Evolutionary conservation across 371 early-diverging fungal species (phyloP).

Genomic region (Mucor racemosus): DNA sequence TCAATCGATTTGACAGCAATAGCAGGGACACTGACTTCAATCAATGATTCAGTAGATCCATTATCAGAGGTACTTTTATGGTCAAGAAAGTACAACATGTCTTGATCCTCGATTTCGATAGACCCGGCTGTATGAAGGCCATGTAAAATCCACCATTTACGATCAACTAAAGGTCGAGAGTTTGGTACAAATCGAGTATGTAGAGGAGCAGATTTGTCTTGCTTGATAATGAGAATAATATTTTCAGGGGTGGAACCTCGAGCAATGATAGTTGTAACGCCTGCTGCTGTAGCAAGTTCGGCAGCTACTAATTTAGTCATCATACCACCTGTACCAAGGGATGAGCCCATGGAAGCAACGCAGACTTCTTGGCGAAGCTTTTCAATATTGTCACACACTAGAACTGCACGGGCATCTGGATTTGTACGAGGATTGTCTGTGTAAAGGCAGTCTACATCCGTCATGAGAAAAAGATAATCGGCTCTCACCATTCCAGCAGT

Average conservation of each 20-base stretch:
- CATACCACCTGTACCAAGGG: slow-evolving; percentile 98
- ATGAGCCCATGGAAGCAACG: slow-evolving; percentile 82
- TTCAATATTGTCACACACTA: slow-evolving; percentile 83
- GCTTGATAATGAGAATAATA: slow-evolving; percentile 70
- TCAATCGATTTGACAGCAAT: slow-evolving; percentile 85
- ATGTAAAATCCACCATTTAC: slow-evolving; percentile 95
- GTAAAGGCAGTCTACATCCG: slow-evolving; percentile 95
- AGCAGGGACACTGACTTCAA: slow-evolving; percentile 71
- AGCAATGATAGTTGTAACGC: slow-evolving; percentile 86
- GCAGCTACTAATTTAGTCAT: slow-evolving; percentile 96
- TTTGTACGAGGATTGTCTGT: slow-evolving; percentile 95
- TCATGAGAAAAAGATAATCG: slow-evolving; percentile 92
- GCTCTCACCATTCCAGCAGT: slow-evolving; percentile 96
- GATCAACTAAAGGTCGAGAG: slow-evolving; percentile 77
- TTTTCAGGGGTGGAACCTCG: slow-evolving; percentile 78
- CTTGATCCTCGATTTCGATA: slow-evolving; percentile 55
- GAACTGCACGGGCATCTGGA: slow-evolving; percentile 81
- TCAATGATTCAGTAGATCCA: slow-evolving; percentile 31
- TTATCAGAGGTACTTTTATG: slow-evolving; percentile 61
- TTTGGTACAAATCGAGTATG: slow-evolving; percentile 85
- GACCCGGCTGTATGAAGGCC: slow-evolving; percentile 85
- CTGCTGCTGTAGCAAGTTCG: slow-evolving; percentile 92
- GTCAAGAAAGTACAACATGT: slow-evolving; percentile 9
- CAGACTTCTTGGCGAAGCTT: slow-evolving; percentile 76
- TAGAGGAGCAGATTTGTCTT: slow-evolving; percentile 37